Evolutionary conservation across 192 early-diverging fungal genomes (phyloP).

Genomic region (Mortierella antarctica): DNA sequence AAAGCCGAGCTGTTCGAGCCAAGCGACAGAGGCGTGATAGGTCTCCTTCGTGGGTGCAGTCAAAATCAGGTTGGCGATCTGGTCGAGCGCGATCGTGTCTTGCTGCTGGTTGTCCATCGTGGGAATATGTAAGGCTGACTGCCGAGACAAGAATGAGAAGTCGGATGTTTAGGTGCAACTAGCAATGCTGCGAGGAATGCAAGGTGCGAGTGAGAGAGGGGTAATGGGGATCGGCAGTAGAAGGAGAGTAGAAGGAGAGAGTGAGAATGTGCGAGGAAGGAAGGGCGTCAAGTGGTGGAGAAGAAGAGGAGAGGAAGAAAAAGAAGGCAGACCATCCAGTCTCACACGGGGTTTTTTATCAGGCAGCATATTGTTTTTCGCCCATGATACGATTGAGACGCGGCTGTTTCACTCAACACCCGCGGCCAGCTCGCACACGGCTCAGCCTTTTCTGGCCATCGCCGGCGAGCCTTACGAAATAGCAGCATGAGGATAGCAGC

Average conservation of each 20-base stretch:
- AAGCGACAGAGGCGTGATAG: slow-evolving; percentile 36
- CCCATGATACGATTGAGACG: not conserved
- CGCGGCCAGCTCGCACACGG: too few species aligned
- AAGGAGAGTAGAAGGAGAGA: slow-evolving; percentile 12
- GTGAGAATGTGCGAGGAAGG: not conserved
- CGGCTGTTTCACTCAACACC: not conserved
- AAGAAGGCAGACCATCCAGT: not conserved
- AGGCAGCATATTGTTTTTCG: too few species aligned
- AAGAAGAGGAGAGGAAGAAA: not conserved
- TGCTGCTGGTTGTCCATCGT: slow-evolving; percentile 22
- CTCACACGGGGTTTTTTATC: too few species aligned
- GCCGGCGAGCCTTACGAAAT: too few species aligned
- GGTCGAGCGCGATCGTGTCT: slow-evolving; percentile 29
- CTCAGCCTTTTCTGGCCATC: too few species aligned
- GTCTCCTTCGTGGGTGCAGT: slow-evolving; percentile 37
- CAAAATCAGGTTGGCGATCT: slow-evolving; percentile 41
- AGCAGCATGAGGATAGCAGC: too few species aligned
- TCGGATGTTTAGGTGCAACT: not conserved
- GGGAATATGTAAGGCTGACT: not conserved
- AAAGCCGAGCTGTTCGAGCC: slow-evolving; percentile 48
- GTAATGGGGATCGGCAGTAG: not conserved
- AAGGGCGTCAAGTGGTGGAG: not conserved
- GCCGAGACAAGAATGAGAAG: not conserved
- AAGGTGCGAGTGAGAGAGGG: not conserved
- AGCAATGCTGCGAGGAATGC: not conserved